Evolutionary conservation across 1,284 basidiomycete genomes (phyloP), one percentile per base, ranked within the genome.

Genomic region (Puccinia coronata): DNA sequence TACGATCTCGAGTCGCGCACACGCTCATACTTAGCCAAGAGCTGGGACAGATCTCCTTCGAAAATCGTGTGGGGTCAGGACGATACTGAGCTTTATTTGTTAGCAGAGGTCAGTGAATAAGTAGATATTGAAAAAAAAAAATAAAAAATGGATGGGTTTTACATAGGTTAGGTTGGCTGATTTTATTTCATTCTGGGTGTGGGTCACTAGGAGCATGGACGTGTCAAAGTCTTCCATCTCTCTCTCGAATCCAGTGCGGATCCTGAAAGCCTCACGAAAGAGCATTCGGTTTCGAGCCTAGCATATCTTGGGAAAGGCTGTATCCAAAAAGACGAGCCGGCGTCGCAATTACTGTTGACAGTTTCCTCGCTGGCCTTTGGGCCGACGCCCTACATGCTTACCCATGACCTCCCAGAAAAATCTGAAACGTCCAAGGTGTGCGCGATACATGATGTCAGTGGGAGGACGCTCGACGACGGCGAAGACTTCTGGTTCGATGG

Each of bases 21-120:
- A 31, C 73, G 81, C 11, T 6, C 20, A 25, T 70, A 72, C 34
- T 43, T 83, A 2, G 65, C 82, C 34, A 43, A 55, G 23, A 76
- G 83, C 43, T 85, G 84, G 84, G 82, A 83, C 36, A 72, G 81
- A 65, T 83, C 82, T 34, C 84, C 84, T 1, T 59, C 70, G 20
- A 49, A 51, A 49, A 72, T 80, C 25, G 53, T 72, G 11, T 80
- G 78, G 78, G 78, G 78, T 63, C 61, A 80, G 65, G 69, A 80
- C 59, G 78, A 80, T 73, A 9, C 36, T 20, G 78, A 80, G 57
- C 39, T 80, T n/a, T 80, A 59, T 41, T 36, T 72, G 34, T 16
- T 73, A 14, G 78, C 78, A 18, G 67, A 80, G 31, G 82, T 85
- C 25, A 47, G 82, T 61, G 34, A 57, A 57, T 28, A 34, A 18